Base-by-base conservation (phyloP, 495 filamentous ascomycete genomes). In the Xanthoparmelia taractica region DNA sequence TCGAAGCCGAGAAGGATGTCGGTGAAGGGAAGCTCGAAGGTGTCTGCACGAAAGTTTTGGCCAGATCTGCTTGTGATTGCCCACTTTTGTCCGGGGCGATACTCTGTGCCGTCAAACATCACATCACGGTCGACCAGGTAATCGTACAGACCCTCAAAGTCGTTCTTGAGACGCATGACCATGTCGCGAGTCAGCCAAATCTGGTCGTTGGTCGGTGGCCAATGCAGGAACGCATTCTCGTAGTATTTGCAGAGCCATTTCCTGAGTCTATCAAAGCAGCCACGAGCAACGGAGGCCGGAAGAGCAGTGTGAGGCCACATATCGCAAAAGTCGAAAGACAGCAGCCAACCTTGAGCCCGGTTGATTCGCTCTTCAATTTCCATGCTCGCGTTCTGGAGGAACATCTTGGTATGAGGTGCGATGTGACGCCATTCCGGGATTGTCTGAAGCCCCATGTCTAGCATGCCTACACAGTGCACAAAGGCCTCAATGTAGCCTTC, bases 41-140 rank as follows among this genome's bases (percentile, higher is more conserved):
- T 80, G 66, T 89, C 87, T 15, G 86, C 77, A 5, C 81, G 73
- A 74, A 87, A 88, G 20, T 74, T 75, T 18, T 76, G 73, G 6
- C 79, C 77, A 38, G 70, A 76, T 56, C 79, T 76, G 57, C 79
- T 79, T 45, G 82, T 79, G 71, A 88, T 85, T 69, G 81, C 78
- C 81, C 84, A 84, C 67, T 85, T 86, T 57, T 83, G 78, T 38
- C 69, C 69, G 3, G 72, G 73, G 18, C 82, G 74, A 41, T 79
- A 80, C 66, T 85, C 80, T 2, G 75, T 76, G 57, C 79, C 80
- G 63, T 86, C 83, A 82, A 87, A 90, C 0, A 80, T 70, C 15
- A 88, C 78, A 58, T 89, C 84, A 4, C 85, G 78, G 72, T 89
- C 85, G 40, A 90, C 86, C 7, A 90, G 76, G 66, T 87, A 90